Percentiles rank a stretch among this genome's conserved stretches.
Conservation (phyloP, 176 grass and related monocot genomes). For the Carex pumila region DNA sequence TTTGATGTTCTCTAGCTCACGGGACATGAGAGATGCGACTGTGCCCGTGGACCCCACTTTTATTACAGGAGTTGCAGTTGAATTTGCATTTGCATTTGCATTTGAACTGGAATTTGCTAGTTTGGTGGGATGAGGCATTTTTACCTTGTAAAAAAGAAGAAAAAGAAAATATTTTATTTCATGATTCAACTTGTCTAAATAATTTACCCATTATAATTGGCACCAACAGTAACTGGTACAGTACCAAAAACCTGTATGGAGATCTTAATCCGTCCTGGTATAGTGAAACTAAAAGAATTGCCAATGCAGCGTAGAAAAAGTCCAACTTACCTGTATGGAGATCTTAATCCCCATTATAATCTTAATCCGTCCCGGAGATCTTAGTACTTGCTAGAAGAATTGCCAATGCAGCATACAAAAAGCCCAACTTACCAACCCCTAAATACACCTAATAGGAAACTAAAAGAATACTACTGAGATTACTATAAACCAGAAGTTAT, state of each 20-base stretch:
- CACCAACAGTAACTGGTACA: slow-evolving; percentile 12
- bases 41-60: slow-evolving; percentile 78
- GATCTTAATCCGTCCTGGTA: not conserved
- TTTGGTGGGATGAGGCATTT: slow-evolving; percentile 43
- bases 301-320: not conserved
- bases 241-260: not conserved
- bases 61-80: slow-evolving; percentile 19
- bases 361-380: not conserved
- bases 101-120: slow-evolving; percentile 26
- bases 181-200: not conserved
- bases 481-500: not conserved
- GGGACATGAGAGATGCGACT: slow-evolving; percentile 73
- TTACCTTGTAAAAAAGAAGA: slow-evolving; percentile 17
- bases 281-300: not conserved
- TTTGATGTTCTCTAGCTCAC: slow-evolving; percentile 60
- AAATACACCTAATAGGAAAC: not conserved
- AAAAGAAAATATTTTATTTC: not conserved
- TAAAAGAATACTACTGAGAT: not conserved
- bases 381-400: not conserved
- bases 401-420: not conserved
- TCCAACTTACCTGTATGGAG: not conserved
- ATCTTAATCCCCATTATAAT: not conserved
- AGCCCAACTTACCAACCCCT: not conserved
- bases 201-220: not conserved
- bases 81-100: slow-evolving; percentile 9